Conservation (phyloP, 768 basidiomycete species). For the Pisolithus tinctorius region DNA sequence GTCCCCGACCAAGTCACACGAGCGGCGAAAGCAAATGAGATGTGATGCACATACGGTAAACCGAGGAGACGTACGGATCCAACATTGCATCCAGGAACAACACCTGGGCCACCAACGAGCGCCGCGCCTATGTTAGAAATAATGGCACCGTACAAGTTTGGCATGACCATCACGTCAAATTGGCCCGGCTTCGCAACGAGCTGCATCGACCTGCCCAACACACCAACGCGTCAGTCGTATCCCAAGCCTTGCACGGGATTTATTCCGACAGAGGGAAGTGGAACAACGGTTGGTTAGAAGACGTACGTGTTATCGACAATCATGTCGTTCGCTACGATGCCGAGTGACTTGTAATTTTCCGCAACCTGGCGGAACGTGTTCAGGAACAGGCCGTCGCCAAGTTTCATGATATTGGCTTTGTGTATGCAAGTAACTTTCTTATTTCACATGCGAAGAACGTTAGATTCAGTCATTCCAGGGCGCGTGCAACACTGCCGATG, state of each 20-base stretch:
- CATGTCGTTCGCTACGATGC: conserved; percentile 95
- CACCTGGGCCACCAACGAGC: conserved; percentile 95
- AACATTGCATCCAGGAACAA: conserved; percentile 97
- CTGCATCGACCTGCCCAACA: conserved; percentile 79
- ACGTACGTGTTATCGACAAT: conserved; percentile 96
- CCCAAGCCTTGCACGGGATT: background rate
- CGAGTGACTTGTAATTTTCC: conserved; percentile 90
- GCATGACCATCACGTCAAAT: conserved; percentile 99
- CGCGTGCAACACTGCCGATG: background rate
- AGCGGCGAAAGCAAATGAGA: conserved; percentile 6
- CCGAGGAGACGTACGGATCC: conserved; percentile 59
- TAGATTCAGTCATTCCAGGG: background rate
- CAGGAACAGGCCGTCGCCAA: conserved; percentile 97
- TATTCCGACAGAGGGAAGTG: background rate
- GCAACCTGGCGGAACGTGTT: conserved; percentile 96
- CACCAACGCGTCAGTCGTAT: background rate
- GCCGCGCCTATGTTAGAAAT: conserved; percentile 98
- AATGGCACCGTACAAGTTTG: conserved; percentile 94
- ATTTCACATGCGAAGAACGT: background rate
- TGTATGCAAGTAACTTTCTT: conserved; percentile 99
- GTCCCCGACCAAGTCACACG: background rate
- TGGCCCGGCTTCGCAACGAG: conserved; percentile 92
- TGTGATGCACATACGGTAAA: background rate
- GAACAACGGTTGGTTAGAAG: background rate
- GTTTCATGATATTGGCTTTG: conserved; percentile 99